Conservation (phyloP, 306 rosid genomes). For the Malus orientalis region DNA sequence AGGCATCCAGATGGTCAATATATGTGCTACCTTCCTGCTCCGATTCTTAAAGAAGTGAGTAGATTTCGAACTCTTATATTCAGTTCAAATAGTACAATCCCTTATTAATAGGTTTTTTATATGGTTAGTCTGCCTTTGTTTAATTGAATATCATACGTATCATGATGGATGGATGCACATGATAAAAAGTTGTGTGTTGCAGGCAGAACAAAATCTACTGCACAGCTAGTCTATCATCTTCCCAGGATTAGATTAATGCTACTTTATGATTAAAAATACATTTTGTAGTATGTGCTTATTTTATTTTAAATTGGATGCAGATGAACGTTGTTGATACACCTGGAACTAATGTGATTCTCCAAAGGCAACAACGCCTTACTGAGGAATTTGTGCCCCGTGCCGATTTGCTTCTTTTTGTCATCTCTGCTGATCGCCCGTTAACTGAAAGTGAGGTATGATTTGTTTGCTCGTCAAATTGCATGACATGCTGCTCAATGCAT, state of each 20-base stretch:
- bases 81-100: background rate
- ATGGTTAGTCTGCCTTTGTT: conserved; percentile 4
- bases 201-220: background rate
- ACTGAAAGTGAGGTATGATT: conserved; percentile 90
- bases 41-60: conserved; percentile 83
- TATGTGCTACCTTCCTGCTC: conserved; percentile 86
- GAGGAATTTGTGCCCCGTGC: conserved; percentile 99
- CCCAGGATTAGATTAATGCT: background rate
- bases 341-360: conserved; percentile 98
- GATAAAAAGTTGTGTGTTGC: background rate
- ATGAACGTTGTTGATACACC: conserved; percentile 94
- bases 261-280: background rate
- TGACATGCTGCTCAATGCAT: background rate
- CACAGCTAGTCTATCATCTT: background rate
- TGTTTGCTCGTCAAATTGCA: background rate
- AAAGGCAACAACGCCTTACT: conserved; percentile 89
- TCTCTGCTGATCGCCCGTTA: conserved; percentile 95
- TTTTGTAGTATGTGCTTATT: background rate
- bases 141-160: background rate
- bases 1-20: conserved; percentile 92
- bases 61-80: background rate
- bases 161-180: background rate
- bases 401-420: conserved; percentile 87
- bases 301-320: conserved; percentile 34
- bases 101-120: background rate